Evolutionary conservation across 2,329 filamentous ascomycete genomes (phyloP).

Genomic region (Pseudophaeomoniella oleicola): DNA sequence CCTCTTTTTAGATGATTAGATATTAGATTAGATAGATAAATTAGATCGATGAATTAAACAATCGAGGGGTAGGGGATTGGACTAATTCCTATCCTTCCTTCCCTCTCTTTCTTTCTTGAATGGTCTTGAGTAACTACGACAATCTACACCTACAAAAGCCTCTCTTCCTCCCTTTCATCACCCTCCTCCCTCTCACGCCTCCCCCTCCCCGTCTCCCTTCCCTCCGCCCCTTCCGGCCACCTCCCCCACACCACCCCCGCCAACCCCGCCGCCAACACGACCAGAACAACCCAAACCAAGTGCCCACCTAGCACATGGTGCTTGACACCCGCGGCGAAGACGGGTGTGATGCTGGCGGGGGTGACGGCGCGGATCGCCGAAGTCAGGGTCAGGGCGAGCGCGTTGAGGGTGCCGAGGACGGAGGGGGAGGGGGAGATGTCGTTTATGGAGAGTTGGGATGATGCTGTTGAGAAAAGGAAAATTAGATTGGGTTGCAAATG

Average conservation of each 20-base stretch:
- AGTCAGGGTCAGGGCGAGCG: constrained; percentile 46
- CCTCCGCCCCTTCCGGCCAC: neutral
- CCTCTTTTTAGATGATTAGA: too few species aligned
- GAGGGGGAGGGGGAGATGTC: constrained; percentile 52
- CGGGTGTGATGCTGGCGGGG: constrained; percentile 49
- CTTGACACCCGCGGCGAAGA: constrained; percentile 54
- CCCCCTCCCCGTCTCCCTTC: too few species aligned
- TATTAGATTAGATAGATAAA: too few species aligned
- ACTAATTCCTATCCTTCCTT: too few species aligned
- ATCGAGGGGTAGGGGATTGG: too few species aligned
- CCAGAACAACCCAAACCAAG: neutral
- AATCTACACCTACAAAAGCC: too few species aligned
- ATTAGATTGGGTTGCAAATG: constrained; percentile 50
- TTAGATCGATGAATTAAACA: too few species aligned
- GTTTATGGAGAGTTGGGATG: constrained; percentile 47
- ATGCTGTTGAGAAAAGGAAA: too few species aligned
- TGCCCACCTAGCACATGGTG: constrained; percentile 36
- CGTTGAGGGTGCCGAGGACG: constrained; percentile 58
- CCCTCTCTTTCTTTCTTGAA: too few species aligned
- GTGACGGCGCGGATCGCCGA: constrained; percentile 51
- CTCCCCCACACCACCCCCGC: neutral
- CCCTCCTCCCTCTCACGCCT: too few species aligned
- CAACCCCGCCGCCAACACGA: neutral
- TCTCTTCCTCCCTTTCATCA: too few species aligned
- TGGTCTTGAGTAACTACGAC: too few species aligned